These are phyloP conservation scores for Ascochyta fabae DNA, from an alignment of 2,329 filamentous ascomycete species.

Conservation along the genomic window DNA sequence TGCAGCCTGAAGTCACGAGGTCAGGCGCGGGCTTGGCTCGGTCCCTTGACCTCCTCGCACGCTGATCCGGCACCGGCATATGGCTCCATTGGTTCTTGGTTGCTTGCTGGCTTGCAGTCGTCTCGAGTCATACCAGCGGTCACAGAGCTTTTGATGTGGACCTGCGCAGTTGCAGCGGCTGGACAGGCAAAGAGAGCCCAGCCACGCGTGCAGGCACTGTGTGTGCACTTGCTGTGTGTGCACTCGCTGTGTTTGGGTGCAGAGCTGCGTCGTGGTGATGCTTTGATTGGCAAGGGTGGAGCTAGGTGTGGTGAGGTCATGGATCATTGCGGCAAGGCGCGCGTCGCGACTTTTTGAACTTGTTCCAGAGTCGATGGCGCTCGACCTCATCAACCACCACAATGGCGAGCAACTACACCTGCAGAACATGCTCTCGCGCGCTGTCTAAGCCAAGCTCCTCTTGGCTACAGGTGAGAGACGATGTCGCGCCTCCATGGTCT, in stretches of 20 bases:
- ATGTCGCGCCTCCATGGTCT: not conserved
- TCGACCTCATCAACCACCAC: conserved; percentile 12
- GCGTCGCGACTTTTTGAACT: conserved; percentile 36
- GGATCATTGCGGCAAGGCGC: conserved; percentile 34
- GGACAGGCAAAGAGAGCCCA: not conserved
- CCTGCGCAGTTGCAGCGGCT: conserved; percentile 4
- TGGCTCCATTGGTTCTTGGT: not conserved
- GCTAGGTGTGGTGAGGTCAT: conserved; percentile 41
- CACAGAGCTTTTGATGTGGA: not conserved
- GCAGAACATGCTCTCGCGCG: conserved; percentile 44
- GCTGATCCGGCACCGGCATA: conserved; percentile 1
- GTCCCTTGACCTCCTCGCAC: not conserved
- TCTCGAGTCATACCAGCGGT: not conserved
- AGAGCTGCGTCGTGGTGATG: conserved; percentile 9
- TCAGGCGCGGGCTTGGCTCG: conserved; percentile 3
- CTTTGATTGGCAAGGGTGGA: conserved; percentile 20
- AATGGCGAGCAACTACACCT: conserved; percentile 49
- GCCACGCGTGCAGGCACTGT: not conserved
- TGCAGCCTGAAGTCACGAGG: not conserved
- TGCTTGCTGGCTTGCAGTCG: not conserved
- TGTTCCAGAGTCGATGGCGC: not conserved
- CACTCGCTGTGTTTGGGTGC: not conserved
- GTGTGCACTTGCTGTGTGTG: too few species aligned
- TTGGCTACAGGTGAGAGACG: conserved; percentile 27
- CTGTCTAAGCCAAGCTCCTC: conserved; percentile 25